Base-by-base conservation (phyloP, 441 rosid genomes). In the Dalechampia spathulata region DNA sequence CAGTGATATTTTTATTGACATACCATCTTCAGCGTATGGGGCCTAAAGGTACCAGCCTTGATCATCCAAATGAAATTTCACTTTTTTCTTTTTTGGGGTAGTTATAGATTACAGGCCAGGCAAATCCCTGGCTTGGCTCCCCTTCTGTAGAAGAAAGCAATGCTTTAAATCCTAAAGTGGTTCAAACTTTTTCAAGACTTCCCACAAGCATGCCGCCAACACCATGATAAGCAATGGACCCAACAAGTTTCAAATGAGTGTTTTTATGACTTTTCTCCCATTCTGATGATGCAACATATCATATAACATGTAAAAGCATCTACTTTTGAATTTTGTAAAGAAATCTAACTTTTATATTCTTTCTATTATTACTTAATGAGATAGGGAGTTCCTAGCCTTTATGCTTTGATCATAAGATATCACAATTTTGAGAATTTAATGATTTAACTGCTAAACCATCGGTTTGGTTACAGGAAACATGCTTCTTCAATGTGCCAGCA, bases 141-240 rank as follows among this genome's bases (percentile, higher is more conserved):
- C 13, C 47, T 54, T 54, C 25, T 40, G 15, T 54, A 11, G 23
- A n/a, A 23, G 47, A 39, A 22, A 26, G 42, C 19, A 12, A 45
- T 46, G 53, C 25, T 58, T 58, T 58, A 58, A 39, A 36, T 15
- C 47, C 36, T 25, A 12, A 47, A 48, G 46, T 47, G 54, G 37
- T 17, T 58, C 54, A 25, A 25, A 16, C 52, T 57, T 57, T 44
- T 23, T 11, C 8, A 48, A 17, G 27, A 20, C 21, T 58, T 36
- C 32, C 48, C 54, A 36, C 37, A 57, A 37, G 62, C 62, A 58
- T 37, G 62, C 54, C 11, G 8, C 37, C 47, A 37, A 48, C 45
- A 58, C 46, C 25, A 58, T 58, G 14, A 58, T 57, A 34, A 46
- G 32, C 62, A 11, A 47, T 58, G 62, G 53, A 36, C 61, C 61